Evolutionary conservation across 805 yeast genomes (phyloP).

Genomic region (Candida silvatica): DNA sequence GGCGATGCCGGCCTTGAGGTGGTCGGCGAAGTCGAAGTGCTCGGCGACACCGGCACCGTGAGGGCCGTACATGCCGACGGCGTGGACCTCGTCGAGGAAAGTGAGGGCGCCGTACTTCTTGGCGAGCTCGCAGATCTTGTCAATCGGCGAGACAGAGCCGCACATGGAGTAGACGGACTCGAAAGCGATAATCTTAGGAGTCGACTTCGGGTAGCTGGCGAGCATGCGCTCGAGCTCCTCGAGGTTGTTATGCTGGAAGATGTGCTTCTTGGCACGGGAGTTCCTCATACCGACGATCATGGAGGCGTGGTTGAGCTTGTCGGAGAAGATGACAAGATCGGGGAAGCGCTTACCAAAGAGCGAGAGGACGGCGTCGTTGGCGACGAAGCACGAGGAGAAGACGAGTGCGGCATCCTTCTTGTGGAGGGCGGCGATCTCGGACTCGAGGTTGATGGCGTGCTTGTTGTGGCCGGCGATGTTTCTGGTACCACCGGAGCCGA

Average conservation of each 20-base stretch:
- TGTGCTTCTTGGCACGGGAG: slow-evolving; percentile 79
- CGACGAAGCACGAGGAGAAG: slow-evolving; percentile 92
- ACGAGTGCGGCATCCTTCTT: slow-evolving; percentile 93
- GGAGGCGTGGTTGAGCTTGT: slow-evolving; percentile 92
- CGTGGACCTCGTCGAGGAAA: slow-evolving; percentile 96
- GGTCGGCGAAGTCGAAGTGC: slow-evolving; percentile 83
- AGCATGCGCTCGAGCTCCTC: slow-evolving; percentile 73
- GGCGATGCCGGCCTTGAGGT: slow-evolving; percentile 57
- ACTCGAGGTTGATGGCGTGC: slow-evolving; percentile 82
- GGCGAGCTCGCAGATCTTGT: slow-evolving; percentile 87
- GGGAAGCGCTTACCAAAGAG: slow-evolving; percentile 86
- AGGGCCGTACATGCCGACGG: slow-evolving; percentile 98
- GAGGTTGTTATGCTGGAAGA: slow-evolving; percentile 87
- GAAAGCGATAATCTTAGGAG: slow-evolving; percentile 93
- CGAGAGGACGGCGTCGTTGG: slow-evolving; percentile 91
- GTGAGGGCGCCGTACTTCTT: slow-evolving; percentile 97
- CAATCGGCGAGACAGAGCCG: slow-evolving; percentile 94
- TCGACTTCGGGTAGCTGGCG: slow-evolving; percentile 71
- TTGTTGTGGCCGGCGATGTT: slow-evolving; percentile 96
- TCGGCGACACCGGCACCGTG: slow-evolving; percentile 99
- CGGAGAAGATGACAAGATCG: slow-evolving; percentile 86
- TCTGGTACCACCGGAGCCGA: slow-evolving; percentile 99
- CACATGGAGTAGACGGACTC: slow-evolving; percentile 98
- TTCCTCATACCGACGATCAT: slow-evolving; percentile 95
- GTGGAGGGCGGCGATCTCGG: slow-evolving; percentile 83